phyloP scores from a whole-genome alignment of 2,329 filamentous ascomycete species.

The Escovopsis sp. region DNA sequence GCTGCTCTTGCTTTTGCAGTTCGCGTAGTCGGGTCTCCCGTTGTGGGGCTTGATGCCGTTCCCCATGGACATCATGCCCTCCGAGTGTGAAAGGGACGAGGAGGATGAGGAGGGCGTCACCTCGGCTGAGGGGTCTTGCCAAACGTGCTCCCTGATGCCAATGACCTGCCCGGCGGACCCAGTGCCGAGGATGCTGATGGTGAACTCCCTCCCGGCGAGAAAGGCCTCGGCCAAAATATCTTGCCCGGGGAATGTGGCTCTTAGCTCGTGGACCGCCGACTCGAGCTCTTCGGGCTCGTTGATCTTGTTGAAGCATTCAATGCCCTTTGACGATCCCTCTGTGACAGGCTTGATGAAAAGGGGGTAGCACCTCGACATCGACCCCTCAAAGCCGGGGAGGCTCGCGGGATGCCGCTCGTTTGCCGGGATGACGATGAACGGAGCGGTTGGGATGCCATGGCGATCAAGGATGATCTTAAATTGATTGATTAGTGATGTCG shows the following conservation, averaged over 20 bases:
- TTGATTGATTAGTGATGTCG: not conserved
- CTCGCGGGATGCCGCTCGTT: not conserved
- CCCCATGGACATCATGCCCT: not conserved
- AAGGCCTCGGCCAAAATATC: slow-evolving; percentile 4
- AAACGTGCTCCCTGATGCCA: slow-evolving; percentile 3
- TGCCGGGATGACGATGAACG: slow-evolving; percentile 1
- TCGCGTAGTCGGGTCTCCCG: not conserved
- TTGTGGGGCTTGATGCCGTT: not conserved
- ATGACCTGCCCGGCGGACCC: not conserved
- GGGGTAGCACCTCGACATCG: not conserved
- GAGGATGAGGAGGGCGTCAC: too few species aligned
- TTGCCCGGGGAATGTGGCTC: slow-evolving; percentile 1
- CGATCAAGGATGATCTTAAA: slow-evolving; percentile 3
- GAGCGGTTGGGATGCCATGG: slow-evolving; percentile 2
- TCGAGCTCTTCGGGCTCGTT: not conserved
- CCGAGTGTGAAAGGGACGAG: too few species aligned
- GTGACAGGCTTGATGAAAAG: slow-evolving; percentile 4
- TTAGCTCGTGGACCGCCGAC: not conserved
- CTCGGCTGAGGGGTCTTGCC: not conserved
- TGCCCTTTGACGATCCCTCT: slow-evolving; percentile 4
- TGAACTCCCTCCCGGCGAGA: slow-evolving; percentile 3
- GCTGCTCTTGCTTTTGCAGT: slow-evolving; percentile 2
- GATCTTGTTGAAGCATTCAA: slow-evolving; percentile 2
- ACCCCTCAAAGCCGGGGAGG: not conserved
- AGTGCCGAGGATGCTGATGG: slow-evolving; percentile 3